These are phyloP conservation scores for Mycena rebaudengoi DNA, from an alignment of 768 basidiomycete species.

Conservation along the genomic window DNA sequence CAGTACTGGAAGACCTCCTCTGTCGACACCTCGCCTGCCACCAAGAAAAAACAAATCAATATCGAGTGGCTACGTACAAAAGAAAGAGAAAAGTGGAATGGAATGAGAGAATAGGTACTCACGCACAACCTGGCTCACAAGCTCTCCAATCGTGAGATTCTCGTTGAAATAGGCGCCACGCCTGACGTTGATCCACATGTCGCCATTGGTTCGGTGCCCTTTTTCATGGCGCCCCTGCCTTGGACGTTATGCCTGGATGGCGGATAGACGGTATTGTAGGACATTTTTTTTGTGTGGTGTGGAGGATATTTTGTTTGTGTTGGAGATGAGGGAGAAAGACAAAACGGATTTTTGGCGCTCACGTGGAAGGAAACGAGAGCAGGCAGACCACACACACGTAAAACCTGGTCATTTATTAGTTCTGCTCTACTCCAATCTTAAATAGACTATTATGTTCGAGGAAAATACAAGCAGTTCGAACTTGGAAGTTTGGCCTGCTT, in stretches of 20 bases:
- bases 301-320: no score
- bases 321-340: no score
- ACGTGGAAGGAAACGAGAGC: no score
- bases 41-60: background rate
- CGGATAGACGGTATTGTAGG: conserved; percentile 6
- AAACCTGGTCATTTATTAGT: no score
- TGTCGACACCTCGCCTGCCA: conserved; percentile 13
- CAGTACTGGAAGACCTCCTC: conserved; percentile 23
- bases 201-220: conserved; percentile 15
- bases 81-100: background rate
- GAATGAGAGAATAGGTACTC: no score
- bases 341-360: no score
- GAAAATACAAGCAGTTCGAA: no score
- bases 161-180: conserved; percentile 22
- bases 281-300: no score
- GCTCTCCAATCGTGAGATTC: conserved; percentile 22
- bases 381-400: no score
- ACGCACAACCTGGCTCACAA: conserved; percentile 14
- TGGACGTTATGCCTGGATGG: conserved; percentile 10
- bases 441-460: no score
- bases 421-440: no score
- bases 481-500: no score
- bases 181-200: conserved; percentile 20
- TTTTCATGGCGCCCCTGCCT: conserved; percentile 19
- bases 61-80: background rate